Percentiles rank a stretch among this genome's conserved stretches.
Conservation (phyloP, 2,329 filamentous ascomycete genomes). For the Calonectria hawksworthii region DNA sequence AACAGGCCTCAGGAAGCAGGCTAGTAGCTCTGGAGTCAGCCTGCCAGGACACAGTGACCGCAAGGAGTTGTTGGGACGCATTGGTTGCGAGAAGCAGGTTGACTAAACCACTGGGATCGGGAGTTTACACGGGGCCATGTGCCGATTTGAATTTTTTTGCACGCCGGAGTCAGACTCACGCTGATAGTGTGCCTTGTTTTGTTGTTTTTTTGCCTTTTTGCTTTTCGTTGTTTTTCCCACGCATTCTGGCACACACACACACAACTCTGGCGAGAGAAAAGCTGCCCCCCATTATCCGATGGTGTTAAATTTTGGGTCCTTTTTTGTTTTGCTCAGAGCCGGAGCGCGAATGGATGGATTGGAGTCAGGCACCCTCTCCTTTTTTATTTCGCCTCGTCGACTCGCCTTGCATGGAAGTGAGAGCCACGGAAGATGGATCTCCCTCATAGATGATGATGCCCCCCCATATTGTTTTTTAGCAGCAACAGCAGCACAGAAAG, state of each 20-base stretch:
- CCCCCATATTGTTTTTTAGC: constrained; percentile 22
- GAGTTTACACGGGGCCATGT: constrained; percentile 37
- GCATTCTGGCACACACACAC: background rate
- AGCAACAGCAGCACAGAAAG: constrained; percentile 39
- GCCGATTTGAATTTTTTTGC: constrained; percentile 27
- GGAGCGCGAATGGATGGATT: constrained; percentile 14
- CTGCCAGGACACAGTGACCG: constrained; percentile 80
- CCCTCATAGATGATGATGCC: constrained; percentile 42
- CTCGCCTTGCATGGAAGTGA: constrained; percentile 19
- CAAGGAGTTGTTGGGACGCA: constrained; percentile 85
- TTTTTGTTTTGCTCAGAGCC: constrained; percentile 15
- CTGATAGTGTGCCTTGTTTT: constrained; percentile 28
- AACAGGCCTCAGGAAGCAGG: constrained; percentile 67
- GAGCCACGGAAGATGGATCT: constrained; percentile 19
- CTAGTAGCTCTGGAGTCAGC: constrained; percentile 71
- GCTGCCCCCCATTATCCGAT: background rate
- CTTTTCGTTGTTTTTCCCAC: background rate
- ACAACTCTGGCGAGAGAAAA: background rate
- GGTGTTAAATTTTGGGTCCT: constrained; percentile 8
- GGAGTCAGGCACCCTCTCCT: constrained; percentile 26
- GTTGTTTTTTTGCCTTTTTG: constrained; percentile 26
- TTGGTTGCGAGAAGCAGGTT: constrained; percentile 85
- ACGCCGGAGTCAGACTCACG: constrained; percentile 23
- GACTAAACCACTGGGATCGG: constrained; percentile 51
- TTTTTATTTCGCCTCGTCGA: background rate